phyloP scores from a whole-genome alignment of 805 yeast genomes.

The Hanseniaspora jakobsenii region DNA sequence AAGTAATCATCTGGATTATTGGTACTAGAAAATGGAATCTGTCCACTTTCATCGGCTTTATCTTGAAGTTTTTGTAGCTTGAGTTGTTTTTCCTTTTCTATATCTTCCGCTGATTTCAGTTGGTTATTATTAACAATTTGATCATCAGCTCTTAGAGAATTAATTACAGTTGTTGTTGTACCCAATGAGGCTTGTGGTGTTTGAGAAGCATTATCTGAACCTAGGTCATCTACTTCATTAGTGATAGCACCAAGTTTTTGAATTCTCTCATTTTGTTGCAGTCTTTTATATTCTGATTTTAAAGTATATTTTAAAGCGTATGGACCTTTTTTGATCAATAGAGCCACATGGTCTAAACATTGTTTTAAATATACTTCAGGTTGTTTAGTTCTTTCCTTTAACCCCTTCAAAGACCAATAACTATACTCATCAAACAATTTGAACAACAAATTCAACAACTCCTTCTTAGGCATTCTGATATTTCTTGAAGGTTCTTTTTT shows the following conservation, averaged over 20 bases:
- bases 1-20: slow-evolving; percentile 46
- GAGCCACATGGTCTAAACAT: slow-evolving; percentile 79
- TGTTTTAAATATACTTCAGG: slow-evolving; percentile 90
- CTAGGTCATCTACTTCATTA: slow-evolving; percentile 20
- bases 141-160: slow-evolving; percentile 7
- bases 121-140: slow-evolving; percentile 14
- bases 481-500: slow-evolving; percentile 51
- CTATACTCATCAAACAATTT: slow-evolving; percentile 86
- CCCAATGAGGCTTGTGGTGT: slow-evolving; percentile 11
- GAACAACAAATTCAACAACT: slow-evolving; percentile 76
- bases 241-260: slow-evolving; percentile 46
- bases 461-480: slow-evolving; percentile 86
- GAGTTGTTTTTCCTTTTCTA: slow-evolving; percentile 35
- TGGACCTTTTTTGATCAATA: slow-evolving; percentile 85
- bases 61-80: slow-evolving; percentile 66
- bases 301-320: slow-evolving; percentile 84
- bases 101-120: slow-evolving; percentile 6
- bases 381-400: slow-evolving; percentile 86
- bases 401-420: slow-evolving; percentile 90
- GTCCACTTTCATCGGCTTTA: slow-evolving; percentile 63
- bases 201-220: neutral
- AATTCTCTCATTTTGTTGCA: slow-evolving; percentile 64
- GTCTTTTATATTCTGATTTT: slow-evolving; percentile 76
- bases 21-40: slow-evolving; percentile 23
- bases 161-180: slow-evolving; percentile 10